Evolutionary conservation across 768 basidiomycete genomes (phyloP).

Genomic region (Tephrocybe sp.): DNA sequence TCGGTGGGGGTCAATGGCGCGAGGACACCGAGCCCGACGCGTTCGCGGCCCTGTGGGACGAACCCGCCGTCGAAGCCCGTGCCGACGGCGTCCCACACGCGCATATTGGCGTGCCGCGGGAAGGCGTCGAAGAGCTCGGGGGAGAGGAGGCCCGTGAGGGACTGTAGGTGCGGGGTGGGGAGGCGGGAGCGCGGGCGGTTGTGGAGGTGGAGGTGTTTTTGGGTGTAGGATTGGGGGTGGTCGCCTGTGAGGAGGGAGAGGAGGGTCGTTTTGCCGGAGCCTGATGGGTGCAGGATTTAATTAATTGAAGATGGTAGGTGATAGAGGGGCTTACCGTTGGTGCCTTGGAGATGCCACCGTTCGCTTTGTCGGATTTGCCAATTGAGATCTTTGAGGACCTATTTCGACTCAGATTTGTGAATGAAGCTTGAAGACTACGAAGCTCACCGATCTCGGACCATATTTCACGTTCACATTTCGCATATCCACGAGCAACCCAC

Average conservation of each 20-base stretch:
- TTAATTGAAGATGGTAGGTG: neutral
- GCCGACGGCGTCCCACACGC: constrained; percentile 76
- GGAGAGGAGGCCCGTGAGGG: constrained; percentile 74
- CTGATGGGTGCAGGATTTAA: constrained; percentile 32
- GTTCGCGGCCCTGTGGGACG: constrained; percentile 41
- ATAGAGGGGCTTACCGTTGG: constrained; percentile 59
- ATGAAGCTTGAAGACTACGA: neutral
- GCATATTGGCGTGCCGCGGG: constrained; percentile 66
- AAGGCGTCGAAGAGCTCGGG: constrained; percentile 93
- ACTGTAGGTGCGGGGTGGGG: constrained; percentile 65
- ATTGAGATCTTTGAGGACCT: constrained; percentile 75
- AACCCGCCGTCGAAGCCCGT: constrained; percentile 91
- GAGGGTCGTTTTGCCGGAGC: constrained; percentile 94
- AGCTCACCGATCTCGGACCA: constrained; percentile 52
- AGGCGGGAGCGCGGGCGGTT: constrained; percentile 57
- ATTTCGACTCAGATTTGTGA: neutral
- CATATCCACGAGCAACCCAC: constrained; percentile 51
- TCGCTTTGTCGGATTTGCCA: constrained; percentile 85
- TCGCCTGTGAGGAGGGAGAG: constrained; percentile 89
- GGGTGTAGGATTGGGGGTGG: constrained; percentile 92
- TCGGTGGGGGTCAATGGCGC: constrained; percentile 29
- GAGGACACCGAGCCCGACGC: constrained; percentile 47
- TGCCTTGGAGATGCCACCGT: constrained; percentile 86
- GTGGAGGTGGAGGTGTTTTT: constrained; percentile 38
- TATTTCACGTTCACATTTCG: constrained; percentile 71